These are phyloP conservation scores for Harringtonia lauricola DNA, from an alignment of 2,329 filamentous ascomycete species.

Conservation along the genomic window DNA sequence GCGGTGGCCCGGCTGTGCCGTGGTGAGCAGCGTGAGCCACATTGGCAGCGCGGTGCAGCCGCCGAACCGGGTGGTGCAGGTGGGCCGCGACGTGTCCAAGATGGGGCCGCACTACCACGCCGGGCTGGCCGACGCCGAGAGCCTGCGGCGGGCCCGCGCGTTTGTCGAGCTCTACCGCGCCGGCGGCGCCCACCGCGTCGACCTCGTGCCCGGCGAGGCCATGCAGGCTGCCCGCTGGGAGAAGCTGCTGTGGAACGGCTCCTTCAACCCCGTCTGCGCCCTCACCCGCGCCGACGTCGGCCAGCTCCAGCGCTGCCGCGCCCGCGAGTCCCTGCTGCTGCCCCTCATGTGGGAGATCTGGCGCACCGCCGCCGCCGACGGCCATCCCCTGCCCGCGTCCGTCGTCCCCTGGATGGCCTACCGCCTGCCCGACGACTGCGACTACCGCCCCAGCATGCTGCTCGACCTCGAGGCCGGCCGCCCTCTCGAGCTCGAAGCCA, in stretches of 20 bases:
- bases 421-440: conserved; percentile 17
- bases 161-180: conserved; percentile 6
- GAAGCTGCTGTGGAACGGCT: conserved; percentile 12
- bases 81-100: conserved; percentile 9
- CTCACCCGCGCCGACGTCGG: conserved; percentile 10
- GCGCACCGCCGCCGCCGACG: conserved; percentile 19
- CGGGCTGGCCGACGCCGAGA: neutral
- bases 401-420: conserved; percentile 18
- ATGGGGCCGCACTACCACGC: conserved; percentile 7
- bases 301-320: conserved; percentile 11
- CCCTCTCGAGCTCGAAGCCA: conserved; percentile 21
- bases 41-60: conserved; percentile 8
- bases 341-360: conserved; percentile 24
- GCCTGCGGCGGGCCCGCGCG: neutral
- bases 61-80: conserved; percentile 8
- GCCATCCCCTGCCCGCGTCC: conserved; percentile 15
- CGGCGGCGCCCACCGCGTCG: conserved; percentile 6
- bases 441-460: conserved; percentile 21
- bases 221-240: conserved; percentile 11
- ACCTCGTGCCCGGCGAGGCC: conserved; percentile 6
- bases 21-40: conserved; percentile 11
- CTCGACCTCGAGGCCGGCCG: conserved; percentile 17
- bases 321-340: conserved; percentile 15
- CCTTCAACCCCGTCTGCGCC: conserved; percentile 12
- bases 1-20: conserved; percentile 8